Base-by-base conservation (phyloP, 768 basidiomycete genomes). In the Auriscalpium vulgare region DNA sequence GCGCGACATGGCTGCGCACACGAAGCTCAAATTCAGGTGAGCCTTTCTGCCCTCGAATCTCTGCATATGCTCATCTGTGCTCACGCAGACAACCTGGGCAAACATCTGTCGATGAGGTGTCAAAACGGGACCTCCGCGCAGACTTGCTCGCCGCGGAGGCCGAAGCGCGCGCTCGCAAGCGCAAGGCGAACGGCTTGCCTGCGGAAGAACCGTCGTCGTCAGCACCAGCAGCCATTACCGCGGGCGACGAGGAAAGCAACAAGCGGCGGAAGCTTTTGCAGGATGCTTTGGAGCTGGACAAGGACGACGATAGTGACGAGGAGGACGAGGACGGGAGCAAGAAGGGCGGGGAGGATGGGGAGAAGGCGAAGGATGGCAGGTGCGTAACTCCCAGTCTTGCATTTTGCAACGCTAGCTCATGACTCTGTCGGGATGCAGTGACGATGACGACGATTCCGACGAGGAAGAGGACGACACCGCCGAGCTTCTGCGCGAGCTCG, bases 21-120 rank as follows among this genome's bases (percentile, higher is more conserved):
- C 95, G 1, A 95, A 97, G 72, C 87, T 99, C 63, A 99, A 99
- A 76, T 99, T 99, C 74, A 85, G 95, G 85, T 54, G 80, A 19
- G 10, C 8, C 35, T 14, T 53, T 53, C 35, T 23, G 21, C 19
- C 51, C 37, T 29, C 2, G 29, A 35, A 48, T 40, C 17, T 6
- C n/a, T 34, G n/a, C n/a, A n/a, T n/a, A n/a, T n/a, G 52, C 19
- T 53, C 13, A 19, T 34, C 2, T 17, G 6, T 4, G 14, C 40
- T 10, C n/a, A n/a, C 48, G 36, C 59, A 89, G 88, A 35, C 93
- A 97, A 77, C 82, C 88, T 3, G 95, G 95, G 9, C 95, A 99
- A 70, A 93, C 90, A 1, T 87, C 91, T 1, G 67, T 78, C 3
- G 71, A 71, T 2, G 95, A 98, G 59, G 85, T 95, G 5, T 76